Evolutionary conservation across 177 flowering plant genomes (phyloP), one percentile per base, ranked within the genome.

Genomic region (Tripterygium wilfordii): DNA sequence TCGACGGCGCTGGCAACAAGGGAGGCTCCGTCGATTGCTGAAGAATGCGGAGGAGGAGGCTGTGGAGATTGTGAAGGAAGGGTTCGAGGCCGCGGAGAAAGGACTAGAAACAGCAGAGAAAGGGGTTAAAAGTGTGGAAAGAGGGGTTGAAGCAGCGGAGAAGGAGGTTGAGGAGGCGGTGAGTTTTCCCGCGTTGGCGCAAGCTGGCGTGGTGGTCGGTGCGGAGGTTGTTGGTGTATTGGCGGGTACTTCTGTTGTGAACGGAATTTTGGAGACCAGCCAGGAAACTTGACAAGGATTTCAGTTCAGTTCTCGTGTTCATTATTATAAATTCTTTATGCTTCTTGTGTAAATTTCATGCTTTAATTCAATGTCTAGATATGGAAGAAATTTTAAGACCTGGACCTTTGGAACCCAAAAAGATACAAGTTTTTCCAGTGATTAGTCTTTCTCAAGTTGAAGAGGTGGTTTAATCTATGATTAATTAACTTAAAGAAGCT

Each of bases 201-300:
- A 86, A 72, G 98, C 96, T 0, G 94, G 79, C 12, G 80, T 32
- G 20, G 98, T 85, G 43, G 83, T 64, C 0, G 95, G 71, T 40
- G 96, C 94, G 22, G 96, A 91, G 78, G 45, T 64, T 8, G 47
- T 82, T 4, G 96, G 86, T 0, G 77, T 91, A 7, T 19, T 83
- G 64, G 63, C 80, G 23, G 98, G 92, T 25, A 65, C 83, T 3
- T 68, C 92, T 10, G 51, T 88, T 24, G 96, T 91, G 13, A 85
- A 81, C 62, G 90, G 79, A 0, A 91, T 91, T 61, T 53, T 91
- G 28, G 84, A n/a, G n/a, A n/a, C n/a, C n/a, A n/a, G 88, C 6
- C 83, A 95, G 0, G n/a, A n/a, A n/a, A n/a, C n/a, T n/a, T n/a
- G n/a, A n/a, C n/a, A n/a, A n/a, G n/a, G n/a, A n/a, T n/a, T n/a